phyloP scores from a whole-genome alignment of 2,329 filamentous ascomycete species.

The Ophiostoma perfectum region DNA sequence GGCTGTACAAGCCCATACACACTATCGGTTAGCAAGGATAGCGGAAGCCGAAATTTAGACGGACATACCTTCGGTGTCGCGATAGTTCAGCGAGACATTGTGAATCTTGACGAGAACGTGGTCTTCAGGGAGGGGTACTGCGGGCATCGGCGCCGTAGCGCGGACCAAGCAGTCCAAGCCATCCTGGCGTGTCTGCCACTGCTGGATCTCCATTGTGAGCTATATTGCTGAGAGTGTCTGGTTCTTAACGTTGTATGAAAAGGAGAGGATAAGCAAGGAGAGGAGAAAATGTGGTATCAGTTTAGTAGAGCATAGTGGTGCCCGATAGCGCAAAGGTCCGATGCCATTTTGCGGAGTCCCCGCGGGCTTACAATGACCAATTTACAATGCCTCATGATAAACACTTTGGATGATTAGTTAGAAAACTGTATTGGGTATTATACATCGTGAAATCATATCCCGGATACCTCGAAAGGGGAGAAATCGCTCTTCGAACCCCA shows the following conservation, averaged over 20 bases:
- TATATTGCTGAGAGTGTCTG: background rate
- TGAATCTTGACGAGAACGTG: conserved; percentile 47
- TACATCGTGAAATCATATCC: conserved; percentile 14
- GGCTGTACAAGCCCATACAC: conserved; percentile 59
- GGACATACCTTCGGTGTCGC: conserved; percentile 44
- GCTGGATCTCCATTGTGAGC: conserved; percentile 30
- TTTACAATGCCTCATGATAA: too few relatives aligned
- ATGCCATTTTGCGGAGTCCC: too few relatives aligned
- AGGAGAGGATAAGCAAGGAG: too few relatives aligned
- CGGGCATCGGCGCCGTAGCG: conserved; percentile 41
- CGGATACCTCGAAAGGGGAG: background rate
- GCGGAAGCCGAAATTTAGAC: background rate
- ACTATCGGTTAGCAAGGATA: conserved; percentile 40
- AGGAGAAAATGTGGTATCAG: too few relatives aligned
- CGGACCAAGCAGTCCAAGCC: conserved; percentile 50
- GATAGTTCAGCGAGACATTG: conserved; percentile 48
- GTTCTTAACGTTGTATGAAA: too few relatives aligned
- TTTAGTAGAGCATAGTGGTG: too few relatives aligned
- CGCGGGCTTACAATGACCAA: too few relatives aligned
- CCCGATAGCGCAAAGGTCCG: too few relatives aligned
- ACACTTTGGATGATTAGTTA: too few relatives aligned
- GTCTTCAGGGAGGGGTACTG: conserved; percentile 40
- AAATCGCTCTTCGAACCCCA: background rate
- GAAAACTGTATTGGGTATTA: conserved; percentile 4
- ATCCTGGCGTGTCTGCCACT: conserved; percentile 53